Conservation (phyloP, 345 rosid species). For the Eucalyptus pumila region DNA sequence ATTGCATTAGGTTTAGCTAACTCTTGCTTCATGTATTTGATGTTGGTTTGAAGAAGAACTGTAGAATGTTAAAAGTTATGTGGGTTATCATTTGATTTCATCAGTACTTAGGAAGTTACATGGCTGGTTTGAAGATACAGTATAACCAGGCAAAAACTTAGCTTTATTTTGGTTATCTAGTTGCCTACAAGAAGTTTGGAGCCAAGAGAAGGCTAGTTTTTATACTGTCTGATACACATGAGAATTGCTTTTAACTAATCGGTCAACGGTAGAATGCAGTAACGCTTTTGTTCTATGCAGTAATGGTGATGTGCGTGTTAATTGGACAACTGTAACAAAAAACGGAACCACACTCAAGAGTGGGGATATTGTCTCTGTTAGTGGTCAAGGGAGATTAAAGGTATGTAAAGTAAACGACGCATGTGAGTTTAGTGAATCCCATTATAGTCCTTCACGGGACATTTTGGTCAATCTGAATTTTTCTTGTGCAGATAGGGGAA, state of each 20-base stretch:
- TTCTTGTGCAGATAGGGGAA: constrained; percentile 52
- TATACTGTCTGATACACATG: neutral
- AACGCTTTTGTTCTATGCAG: constrained; percentile 12
- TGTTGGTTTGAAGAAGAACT: neutral
- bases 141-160: neutral
- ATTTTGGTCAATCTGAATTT: neutral
- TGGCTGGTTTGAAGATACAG: neutral
- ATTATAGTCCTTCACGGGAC: neutral
- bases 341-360: constrained; percentile 58
- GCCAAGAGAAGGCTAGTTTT: neutral
- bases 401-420: constrained; percentile 6
- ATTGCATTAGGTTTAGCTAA: neutral
- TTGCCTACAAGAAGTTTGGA: neutral
- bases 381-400: constrained; percentile 87
- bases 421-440: neutral
- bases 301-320: constrained; percentile 70
- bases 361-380: constrained; percentile 79
- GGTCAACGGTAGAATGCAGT: neutral
- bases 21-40: neutral
- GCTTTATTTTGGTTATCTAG: neutral
- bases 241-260: neutral
- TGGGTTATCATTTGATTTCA: neutral
- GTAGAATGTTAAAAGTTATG: neutral
- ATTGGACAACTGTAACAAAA: constrained; percentile 69
- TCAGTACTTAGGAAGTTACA: neutral